Percentiles rank a stretch among this genome's conserved stretches.
These are phyloP conservation scores for Tricholomella constricta DNA, from an alignment of 768 basidiomycete genomes.

Conservation along the genomic window DNA sequence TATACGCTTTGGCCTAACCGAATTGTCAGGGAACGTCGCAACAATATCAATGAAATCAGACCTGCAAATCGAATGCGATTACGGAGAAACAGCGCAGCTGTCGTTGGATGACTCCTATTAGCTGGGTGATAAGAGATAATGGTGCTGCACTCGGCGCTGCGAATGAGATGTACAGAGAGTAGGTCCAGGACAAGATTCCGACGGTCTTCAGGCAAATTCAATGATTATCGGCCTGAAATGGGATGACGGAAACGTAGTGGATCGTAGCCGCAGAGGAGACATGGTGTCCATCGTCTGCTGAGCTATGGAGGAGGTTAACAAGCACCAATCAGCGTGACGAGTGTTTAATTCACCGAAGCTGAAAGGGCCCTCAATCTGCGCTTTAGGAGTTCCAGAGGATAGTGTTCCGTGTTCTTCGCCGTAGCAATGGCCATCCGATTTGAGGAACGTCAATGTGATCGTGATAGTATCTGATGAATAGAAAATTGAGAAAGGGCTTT, in stretches of 20 bases:
- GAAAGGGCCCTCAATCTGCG: conserved; percentile 14
- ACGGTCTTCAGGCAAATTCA: conserved; percentile 19
- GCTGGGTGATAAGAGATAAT: conserved; percentile 53
- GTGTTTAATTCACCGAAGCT: conserved; percentile 18
- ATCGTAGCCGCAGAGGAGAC: conserved; percentile 37
- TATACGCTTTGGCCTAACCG: conserved; percentile 25
- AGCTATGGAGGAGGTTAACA: conserved; percentile 16
- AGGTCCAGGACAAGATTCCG: conserved; percentile 46
- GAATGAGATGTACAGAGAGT: conserved; percentile 50
- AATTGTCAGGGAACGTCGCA: background rate
- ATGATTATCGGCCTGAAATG: background rate
- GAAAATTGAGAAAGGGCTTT: background rate
- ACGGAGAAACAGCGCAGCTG: conserved; percentile 43
- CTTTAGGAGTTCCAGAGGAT: conserved; percentile 7
- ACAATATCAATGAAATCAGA: conserved; percentile 10
- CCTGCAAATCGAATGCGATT: conserved; percentile 51
- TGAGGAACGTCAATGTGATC: conserved; percentile 55
- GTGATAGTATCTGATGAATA: conserved; percentile 55
- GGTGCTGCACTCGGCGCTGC: conserved; percentile 44
- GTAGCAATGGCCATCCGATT: conserved; percentile 34
- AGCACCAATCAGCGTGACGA: background rate
- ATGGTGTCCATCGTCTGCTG: conserved; percentile 41
- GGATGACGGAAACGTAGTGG: conserved; percentile 21
- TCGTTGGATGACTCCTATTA: conserved; percentile 35
- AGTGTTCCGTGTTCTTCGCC: background rate